A percentile compares a stretch with the other conserved stretches of the same genome.
phyloP scores from a whole-genome alignment of 208 protist species.

The Trypanosoma brucei region DNA sequence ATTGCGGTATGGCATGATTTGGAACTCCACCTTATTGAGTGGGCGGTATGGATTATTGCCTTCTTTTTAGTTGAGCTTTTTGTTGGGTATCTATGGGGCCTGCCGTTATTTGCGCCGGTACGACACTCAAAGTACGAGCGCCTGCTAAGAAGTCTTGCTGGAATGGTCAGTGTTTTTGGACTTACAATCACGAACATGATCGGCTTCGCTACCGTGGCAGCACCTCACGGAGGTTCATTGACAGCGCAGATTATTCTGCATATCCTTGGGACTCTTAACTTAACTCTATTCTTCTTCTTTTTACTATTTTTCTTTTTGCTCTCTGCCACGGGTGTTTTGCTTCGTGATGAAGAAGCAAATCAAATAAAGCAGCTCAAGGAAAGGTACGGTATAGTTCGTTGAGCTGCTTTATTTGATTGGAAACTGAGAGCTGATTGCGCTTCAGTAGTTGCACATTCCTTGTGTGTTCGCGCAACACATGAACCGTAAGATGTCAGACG shows the following conservation, averaged over 20 bases:
- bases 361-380: background rate
- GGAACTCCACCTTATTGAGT: slow-evolving; percentile 60
- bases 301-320: background rate
- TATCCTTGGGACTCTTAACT: background rate
- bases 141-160: slow-evolving; percentile 25
- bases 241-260: background rate
- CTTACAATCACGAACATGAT: slow-evolving; percentile 63
- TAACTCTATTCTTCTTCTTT: background rate
- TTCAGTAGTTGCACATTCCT: no score
- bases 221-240: background rate
- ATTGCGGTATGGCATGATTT: slow-evolving; percentile 93
- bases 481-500: no score
- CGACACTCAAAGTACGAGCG: slow-evolving; percentile 13
- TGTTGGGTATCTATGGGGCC: slow-evolving; percentile 26
- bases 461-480: no score
- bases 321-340: background rate
- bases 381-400: background rate
- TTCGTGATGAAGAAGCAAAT: background rate
- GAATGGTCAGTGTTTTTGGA: slow-evolving; percentile 26
- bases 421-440: no score
- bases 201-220: slow-evolving; percentile 27
- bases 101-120: background rate
- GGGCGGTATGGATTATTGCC: slow-evolving; percentile 50
- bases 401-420: background rate
- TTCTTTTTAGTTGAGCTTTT: slow-evolving; percentile 57